Evolutionary conservation across 2,329 filamentous ascomycete genomes (phyloP), one percentile per base, ranked within the genome.

Genomic region (Stagonosporopsis cucurbitacearum): DNA sequence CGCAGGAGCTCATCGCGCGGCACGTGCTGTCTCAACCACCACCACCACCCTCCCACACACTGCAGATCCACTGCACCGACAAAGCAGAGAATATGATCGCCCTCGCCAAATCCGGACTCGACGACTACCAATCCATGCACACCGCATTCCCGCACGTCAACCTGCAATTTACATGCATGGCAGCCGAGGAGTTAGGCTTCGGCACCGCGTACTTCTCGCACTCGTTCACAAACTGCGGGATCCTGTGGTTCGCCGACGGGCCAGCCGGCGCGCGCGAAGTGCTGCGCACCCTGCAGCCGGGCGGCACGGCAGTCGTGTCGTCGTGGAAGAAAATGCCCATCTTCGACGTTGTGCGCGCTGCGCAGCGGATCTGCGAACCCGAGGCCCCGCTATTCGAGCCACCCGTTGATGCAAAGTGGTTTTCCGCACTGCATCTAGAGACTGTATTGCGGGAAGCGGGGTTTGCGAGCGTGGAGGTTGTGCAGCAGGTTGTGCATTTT

Each of bases 211-310:
- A 50, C 3, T 79, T 78, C 54, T 72, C 69, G 0, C 72, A 77
- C 57, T 68, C 64, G 5, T 63, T 79, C 54, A 79, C 74, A 3
- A 78, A 74, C 59, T 67, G 77, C 41, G 75, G 75, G 3, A 67
- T 79, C 26, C 57, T 75, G 19, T 74, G 75, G 53, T 76, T 74
- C 45, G 23, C 54, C 1, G 62, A 63, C 12, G 73, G 67, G 8
- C 69, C 66, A 0, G 59, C 62, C 2, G 61, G 57, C 2, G 59
- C 59, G 2, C 36, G 25, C 0, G 74, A 78, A 47, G 69, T 78
- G 9, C 62, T 64, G 43, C 70, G 77, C 15, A 78, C 76, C 0
- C 68, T 78, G 6, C 60, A 68, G 17, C 66, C 68, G 3, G 73
- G 67, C 12, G 75, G 77, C 3, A 63, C 66, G 0, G 77, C 77